A percentile compares a stretch with the other conserved stretches of the same genome.
Conservation (phyloP, 306 rosid genomes). For the Vigna nakashimae region DNA sequence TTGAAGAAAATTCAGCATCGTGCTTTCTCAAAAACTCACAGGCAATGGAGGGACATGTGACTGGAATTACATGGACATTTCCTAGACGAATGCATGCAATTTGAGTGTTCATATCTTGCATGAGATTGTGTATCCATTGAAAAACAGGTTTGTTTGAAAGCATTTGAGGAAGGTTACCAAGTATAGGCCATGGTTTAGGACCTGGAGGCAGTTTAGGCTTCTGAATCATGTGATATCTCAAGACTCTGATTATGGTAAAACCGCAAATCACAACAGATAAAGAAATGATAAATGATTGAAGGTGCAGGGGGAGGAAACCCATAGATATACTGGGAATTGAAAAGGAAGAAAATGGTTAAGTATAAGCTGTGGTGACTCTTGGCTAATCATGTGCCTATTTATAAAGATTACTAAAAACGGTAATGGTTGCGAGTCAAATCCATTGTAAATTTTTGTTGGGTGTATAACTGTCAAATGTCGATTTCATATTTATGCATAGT, state of each 20-base stretch:
- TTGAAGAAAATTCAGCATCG: constrained; percentile 43
- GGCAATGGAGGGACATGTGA: neutral
- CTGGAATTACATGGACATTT: constrained; percentile 3
- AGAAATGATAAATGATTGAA: neutral
- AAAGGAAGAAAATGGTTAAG: neutral
- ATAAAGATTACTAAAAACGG: too few relatives aligned
- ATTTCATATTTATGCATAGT: too few relatives aligned
- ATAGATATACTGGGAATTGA: neutral
- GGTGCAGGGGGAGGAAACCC: neutral
- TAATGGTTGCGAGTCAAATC: too few relatives aligned
- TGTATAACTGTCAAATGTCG: too few relatives aligned
- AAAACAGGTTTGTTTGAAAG: constrained; percentile 28
- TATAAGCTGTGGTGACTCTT: too few relatives aligned
- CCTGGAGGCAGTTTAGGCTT: constrained; percentile 36
- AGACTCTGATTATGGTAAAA: neutral
- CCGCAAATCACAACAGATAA: neutral
- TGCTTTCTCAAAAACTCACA: constrained; percentile 32
- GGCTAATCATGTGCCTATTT: too few relatives aligned
- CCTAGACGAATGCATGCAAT: constrained; percentile 23
- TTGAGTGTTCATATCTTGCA: constrained; percentile 22
- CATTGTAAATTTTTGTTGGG: too few relatives aligned
- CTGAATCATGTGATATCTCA: neutral
- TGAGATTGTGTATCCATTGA: neutral
- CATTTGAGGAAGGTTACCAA: constrained; percentile 47
- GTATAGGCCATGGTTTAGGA: constrained; percentile 42